A percentile compares a stretch with the other conserved stretches of the same genome.
These are phyloP conservation scores for Gastrolobium bilobum DNA, from an alignment of 306 rosid species.

Conservation along the genomic window DNA sequence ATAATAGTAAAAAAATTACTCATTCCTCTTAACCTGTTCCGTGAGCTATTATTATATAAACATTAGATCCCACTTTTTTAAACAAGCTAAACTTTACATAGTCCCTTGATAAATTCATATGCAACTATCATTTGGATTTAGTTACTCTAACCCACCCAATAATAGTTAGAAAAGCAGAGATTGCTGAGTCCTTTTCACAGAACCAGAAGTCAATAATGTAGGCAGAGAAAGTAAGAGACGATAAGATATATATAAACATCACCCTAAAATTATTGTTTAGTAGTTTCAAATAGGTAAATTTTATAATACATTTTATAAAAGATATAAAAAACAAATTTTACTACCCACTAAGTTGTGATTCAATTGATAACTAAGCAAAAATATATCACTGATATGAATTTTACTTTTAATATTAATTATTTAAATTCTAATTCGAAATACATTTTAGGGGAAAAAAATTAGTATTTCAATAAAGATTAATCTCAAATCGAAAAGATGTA, in stretches of 20 bases:
- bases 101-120: not conserved
- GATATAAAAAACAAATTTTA: too few relatives aligned
- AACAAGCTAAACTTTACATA: not conserved
- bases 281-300: not conserved
- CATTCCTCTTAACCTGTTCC: not conserved
- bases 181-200: conserved; percentile 45
- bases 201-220: conserved; percentile 51
- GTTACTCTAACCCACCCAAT: conserved; percentile 2
- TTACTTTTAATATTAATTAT: too few relatives aligned
- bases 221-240: conserved; percentile 50
- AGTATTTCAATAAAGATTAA: too few relatives aligned
- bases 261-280: conserved; percentile 23
- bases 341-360: too few relatives aligned
- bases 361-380: too few relatives aligned
- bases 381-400: too few relatives aligned
- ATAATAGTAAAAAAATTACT: not conserved
- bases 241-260: conserved; percentile 6
- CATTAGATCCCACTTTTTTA: conserved; percentile 18
- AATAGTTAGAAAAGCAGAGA: conserved; percentile 13
- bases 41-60: conserved; percentile 9
- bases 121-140: conserved; percentile 29
- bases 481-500: too few relatives aligned
- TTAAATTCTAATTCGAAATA: too few relatives aligned
- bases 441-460: too few relatives aligned
- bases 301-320: too few relatives aligned